Conservation (phyloP, 2,329 filamentous ascomycete species). For the Arthrinium puccinioides region DNA sequence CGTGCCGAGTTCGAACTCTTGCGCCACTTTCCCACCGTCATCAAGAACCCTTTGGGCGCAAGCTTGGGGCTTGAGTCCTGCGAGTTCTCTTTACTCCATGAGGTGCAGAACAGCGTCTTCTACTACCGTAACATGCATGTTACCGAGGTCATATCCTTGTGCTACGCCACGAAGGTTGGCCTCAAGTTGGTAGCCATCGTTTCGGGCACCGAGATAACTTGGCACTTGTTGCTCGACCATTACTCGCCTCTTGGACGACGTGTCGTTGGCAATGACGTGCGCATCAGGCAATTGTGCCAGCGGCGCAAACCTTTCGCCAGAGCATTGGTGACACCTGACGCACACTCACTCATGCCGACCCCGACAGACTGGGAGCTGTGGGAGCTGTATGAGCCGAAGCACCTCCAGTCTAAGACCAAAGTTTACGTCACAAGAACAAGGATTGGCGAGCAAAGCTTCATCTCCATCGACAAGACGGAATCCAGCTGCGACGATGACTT, state of each 20-base stretch:
- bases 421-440: too few species aligned
- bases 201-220: slow-evolving; percentile 11
- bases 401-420: too few species aligned
- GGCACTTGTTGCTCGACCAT: slow-evolving; percentile 16
- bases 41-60: neutral
- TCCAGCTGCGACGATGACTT: neutral
- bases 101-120: slow-evolving; percentile 12
- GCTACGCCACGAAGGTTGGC: slow-evolving; percentile 12
- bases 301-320: slow-evolving; percentile 1
- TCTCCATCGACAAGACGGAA: too few species aligned
- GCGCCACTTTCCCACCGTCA: neutral
- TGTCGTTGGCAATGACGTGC: neutral
- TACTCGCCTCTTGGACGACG: slow-evolving; percentile 5
- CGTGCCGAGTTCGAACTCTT: neutral
- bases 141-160: slow-evolving; percentile 17
- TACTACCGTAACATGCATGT: slow-evolving; percentile 16
- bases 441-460: too few species aligned
- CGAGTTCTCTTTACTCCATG: too few species aligned
- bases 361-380: too few species aligned
- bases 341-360: too few species aligned
- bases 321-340: slow-evolving; percentile 5
- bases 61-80: neutral
- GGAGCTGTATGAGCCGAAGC: too few species aligned
- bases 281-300: neutral
- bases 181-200: slow-evolving; percentile 15